phyloP scores from a whole-genome alignment of 148 eudicot species.

The Euryodendron excelsum region DNA sequence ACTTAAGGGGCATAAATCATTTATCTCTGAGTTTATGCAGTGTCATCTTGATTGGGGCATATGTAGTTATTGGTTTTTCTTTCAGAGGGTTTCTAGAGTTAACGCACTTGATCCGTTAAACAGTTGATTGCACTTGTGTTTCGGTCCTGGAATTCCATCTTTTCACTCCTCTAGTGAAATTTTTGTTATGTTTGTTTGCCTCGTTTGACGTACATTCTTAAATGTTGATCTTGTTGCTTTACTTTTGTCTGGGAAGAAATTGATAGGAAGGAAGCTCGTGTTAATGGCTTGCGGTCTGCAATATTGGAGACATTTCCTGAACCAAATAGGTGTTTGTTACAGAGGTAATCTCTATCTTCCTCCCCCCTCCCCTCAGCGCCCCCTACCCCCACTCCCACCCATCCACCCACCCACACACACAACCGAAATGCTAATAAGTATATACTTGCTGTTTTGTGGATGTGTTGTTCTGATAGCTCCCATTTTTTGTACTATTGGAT shows the following conservation, averaged over 20 bases:
- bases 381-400: no score
- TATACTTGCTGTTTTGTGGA: no score
- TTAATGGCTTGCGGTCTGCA: slow-evolving; percentile 81
- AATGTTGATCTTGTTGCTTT: slow-evolving; percentile 17
- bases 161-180: background rate
- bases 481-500: no score
- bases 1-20: background rate
- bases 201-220: background rate
- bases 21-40: background rate
- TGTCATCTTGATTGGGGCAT: background rate
- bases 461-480: no score
- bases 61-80: no score
- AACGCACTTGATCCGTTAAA: no score
- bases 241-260: slow-evolving; percentile 45
- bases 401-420: no score
- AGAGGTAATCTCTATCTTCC: slow-evolving; percentile 50
- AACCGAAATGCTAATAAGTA: no score
- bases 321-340: slow-evolving; percentile 91
- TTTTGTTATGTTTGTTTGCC: background rate
- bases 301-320: slow-evolving; percentile 92
- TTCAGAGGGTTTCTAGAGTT: no score
- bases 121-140: background rate
- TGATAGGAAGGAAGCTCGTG: slow-evolving; percentile 80
- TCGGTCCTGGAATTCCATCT: slow-evolving; percentile 4
- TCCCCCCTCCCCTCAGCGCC: no score